Evolutionary conservation across 106 monocot genomes (phyloP).

Genomic region (Dendrobium officinale): DNA sequence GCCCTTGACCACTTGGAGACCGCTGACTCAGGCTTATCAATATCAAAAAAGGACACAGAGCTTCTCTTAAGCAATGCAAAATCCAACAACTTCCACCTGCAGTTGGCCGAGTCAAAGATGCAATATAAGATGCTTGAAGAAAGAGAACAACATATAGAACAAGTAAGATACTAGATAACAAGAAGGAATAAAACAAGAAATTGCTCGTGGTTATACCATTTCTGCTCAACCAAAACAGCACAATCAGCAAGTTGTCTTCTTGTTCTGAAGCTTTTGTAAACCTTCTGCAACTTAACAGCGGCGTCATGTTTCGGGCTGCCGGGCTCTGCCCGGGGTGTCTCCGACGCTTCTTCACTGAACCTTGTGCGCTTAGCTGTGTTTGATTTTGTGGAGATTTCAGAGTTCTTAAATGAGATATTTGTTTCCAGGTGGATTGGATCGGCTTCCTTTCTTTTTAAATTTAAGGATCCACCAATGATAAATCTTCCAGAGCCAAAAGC

Average conservation of each 20-base stretch:
- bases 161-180: neutral
- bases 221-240: constrained; percentile 89
- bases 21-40: constrained; percentile 71
- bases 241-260: constrained; percentile 94
- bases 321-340: neutral
- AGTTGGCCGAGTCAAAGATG: neutral
- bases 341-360: constrained; percentile 9
- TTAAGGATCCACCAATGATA: constrained; percentile 43
- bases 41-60: constrained; percentile 85
- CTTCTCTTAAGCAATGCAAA: constrained; percentile 84
- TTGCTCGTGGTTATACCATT: constrained; percentile 37
- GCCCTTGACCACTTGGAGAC: constrained; percentile 83
- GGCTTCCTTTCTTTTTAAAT: constrained; percentile 39
- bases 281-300: constrained; percentile 82
- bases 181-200: neutral
- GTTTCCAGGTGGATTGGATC: constrained; percentile 23
- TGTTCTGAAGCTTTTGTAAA: constrained; percentile 93
- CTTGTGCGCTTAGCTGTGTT: constrained; percentile 13
- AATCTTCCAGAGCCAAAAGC: constrained; percentile 49
- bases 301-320: constrained; percentile 55
- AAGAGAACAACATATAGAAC: neutral
- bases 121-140: neutral
- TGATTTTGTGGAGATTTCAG: neutral
- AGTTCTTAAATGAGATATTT: constrained; percentile 21
- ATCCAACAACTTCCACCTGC: constrained; percentile 93